Percentiles rank a stretch among this genome's conserved stretches.
phyloP scores from a whole-genome alignment of 116 monocot genomes.

The Iris pallida region DNA sequence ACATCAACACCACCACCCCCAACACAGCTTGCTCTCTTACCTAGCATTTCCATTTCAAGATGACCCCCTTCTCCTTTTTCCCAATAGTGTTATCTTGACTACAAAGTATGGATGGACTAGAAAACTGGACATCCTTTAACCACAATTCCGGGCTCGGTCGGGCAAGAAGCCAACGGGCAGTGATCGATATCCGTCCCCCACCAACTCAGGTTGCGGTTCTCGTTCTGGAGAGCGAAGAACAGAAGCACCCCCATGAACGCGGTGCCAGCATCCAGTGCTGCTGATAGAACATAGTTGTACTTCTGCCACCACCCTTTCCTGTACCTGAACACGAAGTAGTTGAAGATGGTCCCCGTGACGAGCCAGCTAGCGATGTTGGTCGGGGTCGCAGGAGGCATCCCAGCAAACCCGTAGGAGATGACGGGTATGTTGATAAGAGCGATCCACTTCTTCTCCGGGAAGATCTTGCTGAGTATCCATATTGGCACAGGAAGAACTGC shows the following conservation, averaged over 20 bases:
- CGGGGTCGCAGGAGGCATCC: constrained; percentile 41
- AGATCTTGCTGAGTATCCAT: constrained; percentile 24
- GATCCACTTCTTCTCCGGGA: constrained; percentile 33
- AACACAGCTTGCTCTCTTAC: too few species aligned
- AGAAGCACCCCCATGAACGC: constrained; percentile 47
- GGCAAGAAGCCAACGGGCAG: constrained; percentile 62
- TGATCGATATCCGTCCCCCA: constrained; percentile 67
- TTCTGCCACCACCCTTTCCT: constrained; percentile 40
- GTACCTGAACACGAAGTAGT: constrained; percentile 40
- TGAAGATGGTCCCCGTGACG: constrained; percentile 25
- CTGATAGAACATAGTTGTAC: constrained; percentile 44
- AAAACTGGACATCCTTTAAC: constrained; percentile 65
- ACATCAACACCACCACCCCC: too few species aligned
- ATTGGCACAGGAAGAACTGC: constrained; percentile 23
- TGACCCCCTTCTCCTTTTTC: too few species aligned
- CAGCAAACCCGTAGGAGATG: constrained; percentile 26
- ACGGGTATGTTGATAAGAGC: constrained; percentile 38
- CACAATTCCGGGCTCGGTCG: constrained; percentile 48
- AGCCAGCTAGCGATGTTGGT: constrained; percentile 38
- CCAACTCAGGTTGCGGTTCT: constrained; percentile 20
- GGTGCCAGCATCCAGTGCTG: constrained; percentile 32
- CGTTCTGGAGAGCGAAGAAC: constrained; percentile 32
- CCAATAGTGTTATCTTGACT: too few species aligned
- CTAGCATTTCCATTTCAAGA: too few species aligned
- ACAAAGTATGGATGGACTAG: too few species aligned